Percentiles rank a stretch among this genome's conserved stretches.
Evolutionary conservation across 108 stramenopile genomes (phyloP).

Genomic region (Pseudonitzschia multistriata): DNA sequence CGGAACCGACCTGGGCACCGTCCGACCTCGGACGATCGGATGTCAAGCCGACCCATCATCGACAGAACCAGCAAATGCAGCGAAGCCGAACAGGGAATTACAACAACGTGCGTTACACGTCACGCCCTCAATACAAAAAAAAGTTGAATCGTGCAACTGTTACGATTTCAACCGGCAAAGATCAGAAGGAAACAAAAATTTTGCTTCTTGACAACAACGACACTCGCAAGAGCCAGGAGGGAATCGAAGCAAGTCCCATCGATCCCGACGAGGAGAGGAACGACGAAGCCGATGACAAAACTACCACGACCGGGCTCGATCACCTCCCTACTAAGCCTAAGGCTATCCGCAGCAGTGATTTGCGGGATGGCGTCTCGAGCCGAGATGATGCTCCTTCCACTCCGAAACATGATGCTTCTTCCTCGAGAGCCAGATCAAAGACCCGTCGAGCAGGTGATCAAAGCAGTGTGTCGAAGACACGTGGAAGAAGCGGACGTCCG

Average conservation of each 20-base stretch:
- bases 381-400: not conserved
- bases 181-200: constrained; percentile 1
- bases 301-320: not conserved
- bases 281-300: constrained; percentile 1
- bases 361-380: not conserved
- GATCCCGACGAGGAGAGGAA: constrained; percentile 3
- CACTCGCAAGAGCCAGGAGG: not conserved
- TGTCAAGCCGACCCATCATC: constrained; percentile 1
- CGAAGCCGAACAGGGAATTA: constrained; percentile 13
- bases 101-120: not conserved
- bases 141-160: not conserved
- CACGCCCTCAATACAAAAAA: not conserved
- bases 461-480: not conserved
- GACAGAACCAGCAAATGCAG: constrained; percentile 3
- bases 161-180: not conserved
- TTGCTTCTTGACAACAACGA: not conserved
- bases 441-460: not conserved
- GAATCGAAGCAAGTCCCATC: constrained; percentile 4
- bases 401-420: not conserved
- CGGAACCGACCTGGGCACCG: constrained; percentile 20
- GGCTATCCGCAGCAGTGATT: not conserved
- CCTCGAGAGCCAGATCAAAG: not conserved
- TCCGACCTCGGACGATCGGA: constrained; percentile 6
- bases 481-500: constrained; percentile 8
- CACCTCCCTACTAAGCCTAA: not conserved